Base-by-base conservation (phyloP, 2,329 filamentous ascomycete genomes). In the Myriosclerotinia scirpicola region DNA sequence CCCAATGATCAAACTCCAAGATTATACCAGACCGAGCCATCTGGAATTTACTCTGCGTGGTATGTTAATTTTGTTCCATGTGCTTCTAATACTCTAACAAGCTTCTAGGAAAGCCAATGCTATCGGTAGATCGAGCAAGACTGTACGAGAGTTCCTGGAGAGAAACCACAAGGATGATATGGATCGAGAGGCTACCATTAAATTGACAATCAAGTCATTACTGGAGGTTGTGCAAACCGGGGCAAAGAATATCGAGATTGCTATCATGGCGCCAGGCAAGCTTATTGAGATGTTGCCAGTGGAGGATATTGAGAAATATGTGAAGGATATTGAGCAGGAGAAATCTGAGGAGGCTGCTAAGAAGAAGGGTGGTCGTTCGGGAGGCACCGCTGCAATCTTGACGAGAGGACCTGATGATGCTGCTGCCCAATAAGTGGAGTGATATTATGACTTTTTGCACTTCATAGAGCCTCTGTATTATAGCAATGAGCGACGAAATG, bases 161-260 rank as follows among this genome's bases (percentile, higher is more conserved):
- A 90, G 96, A 78, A 97, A 99, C 82, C 96, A 99, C 86, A 96
- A 97, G 84, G 92, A 96, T 75, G 91, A 92, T 70, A 97, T 99
- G 93, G 91, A 97, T 78, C 88, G 93, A 71, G 93, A 97, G 81
- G 90, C 92, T 75, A 98, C 96, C 53, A 96, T 99, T 79, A 93
- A 96, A 78, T 84, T 99, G 74, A 95, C 95, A 9, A 96, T 99
- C 84, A 99, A 99, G 84, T 99, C 95, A 50, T 86, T 99, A 71
- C 83, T 99, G 69, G 95, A 99, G 80, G 95, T 99, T 64, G 95
- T 99, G 69, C 95, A 99, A 81, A 99, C 95, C 3, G 95, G 95
- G 70, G 95, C 95, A 64, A 99, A 99, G 88, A 99, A 99, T 81
- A 99, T 99, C 76, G 95, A 99, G 82, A 98, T 99, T 76, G 95